Conservation (phyloP, 768 basidiomycete species). For the Pleurotus tuoliensis region DNA sequence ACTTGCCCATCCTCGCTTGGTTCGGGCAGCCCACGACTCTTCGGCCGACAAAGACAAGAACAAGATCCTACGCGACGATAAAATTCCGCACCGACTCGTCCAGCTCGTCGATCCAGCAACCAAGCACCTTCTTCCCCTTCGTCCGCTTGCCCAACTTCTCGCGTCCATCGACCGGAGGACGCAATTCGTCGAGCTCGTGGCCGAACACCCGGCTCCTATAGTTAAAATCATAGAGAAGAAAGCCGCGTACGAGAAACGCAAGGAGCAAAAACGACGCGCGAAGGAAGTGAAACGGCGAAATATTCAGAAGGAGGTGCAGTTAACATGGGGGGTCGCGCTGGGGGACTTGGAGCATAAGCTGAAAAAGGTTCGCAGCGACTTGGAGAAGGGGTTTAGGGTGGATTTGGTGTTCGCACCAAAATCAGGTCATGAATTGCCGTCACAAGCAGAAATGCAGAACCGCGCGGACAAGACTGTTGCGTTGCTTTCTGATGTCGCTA, state of each 20-base stretch:
- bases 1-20: background rate
- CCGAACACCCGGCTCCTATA: constrained; percentile 44
- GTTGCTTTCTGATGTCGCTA: constrained; percentile 42
- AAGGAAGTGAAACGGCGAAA: constrained; percentile 28
- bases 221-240: constrained; percentile 55
- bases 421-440: constrained; percentile 32
- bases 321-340: constrained; percentile 61
- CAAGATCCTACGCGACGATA: constrained; percentile 25
- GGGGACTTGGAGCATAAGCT: constrained; percentile 68
- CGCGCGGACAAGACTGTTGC: constrained; percentile 41
- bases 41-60: background rate
- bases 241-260: constrained; percentile 34
- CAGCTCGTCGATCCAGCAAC: constrained; percentile 46
- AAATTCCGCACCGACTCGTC: constrained; percentile 40
- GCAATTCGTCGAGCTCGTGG: constrained; percentile 54
- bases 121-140: constrained; percentile 29
- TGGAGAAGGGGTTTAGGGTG: constrained; percentile 59
- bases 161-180: constrained; percentile 34
- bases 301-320: constrained; percentile 60
- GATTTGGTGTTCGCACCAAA: constrained; percentile 54
- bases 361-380: constrained; percentile 47
- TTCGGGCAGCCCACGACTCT: constrained; percentile 12
- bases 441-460: constrained; percentile 33
- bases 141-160: constrained; percentile 41
- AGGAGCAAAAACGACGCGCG: constrained; percentile 31